phyloP scores from a whole-genome alignment of 805 yeast species.

The Debaryomyces tyrocola region DNA sequence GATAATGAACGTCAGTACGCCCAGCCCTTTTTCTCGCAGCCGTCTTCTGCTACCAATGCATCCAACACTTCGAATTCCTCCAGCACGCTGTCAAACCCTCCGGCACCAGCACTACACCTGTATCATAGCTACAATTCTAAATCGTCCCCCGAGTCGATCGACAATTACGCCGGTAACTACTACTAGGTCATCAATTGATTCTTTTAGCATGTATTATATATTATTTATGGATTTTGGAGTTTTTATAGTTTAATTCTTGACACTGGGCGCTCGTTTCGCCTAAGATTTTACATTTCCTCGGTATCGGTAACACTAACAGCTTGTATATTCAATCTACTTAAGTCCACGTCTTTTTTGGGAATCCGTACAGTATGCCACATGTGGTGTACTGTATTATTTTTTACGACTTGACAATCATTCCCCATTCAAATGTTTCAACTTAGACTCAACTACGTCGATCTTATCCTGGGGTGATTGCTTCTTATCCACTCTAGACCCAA shows the following conservation, averaged over 20 bases:
- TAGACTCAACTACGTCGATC: conserved; percentile 60
- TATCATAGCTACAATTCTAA: neutral
- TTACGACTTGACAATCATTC: neutral
- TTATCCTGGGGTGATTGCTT: conserved; percentile 71
- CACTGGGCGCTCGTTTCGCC: neutral
- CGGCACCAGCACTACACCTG: neutral
- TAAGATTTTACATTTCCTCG: neutral
- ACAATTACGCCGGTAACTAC: neutral
- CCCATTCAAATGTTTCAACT: conserved; percentile 23
- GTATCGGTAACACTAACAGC: neutral
- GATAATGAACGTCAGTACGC: conserved; percentile 10
- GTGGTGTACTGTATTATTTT: too few relatives aligned
- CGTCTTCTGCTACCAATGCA: neutral
- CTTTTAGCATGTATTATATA: neutral
- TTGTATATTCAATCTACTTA: neutral
- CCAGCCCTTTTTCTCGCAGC: neutral
- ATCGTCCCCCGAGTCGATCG: neutral
- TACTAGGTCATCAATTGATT: neutral
- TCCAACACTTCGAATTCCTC: too few relatives aligned
- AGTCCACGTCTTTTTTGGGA: neutral
- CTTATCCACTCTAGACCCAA: conserved; percentile 83
- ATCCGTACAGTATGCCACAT: too few relatives aligned
- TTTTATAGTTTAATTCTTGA: neutral
- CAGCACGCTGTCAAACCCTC: too few relatives aligned
- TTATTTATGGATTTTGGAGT: too few relatives aligned